These are phyloP conservation scores for Neoboletus subvelutipes DNA, from an alignment of 768 basidiomycete genomes.

Conservation along the genomic window DNA sequence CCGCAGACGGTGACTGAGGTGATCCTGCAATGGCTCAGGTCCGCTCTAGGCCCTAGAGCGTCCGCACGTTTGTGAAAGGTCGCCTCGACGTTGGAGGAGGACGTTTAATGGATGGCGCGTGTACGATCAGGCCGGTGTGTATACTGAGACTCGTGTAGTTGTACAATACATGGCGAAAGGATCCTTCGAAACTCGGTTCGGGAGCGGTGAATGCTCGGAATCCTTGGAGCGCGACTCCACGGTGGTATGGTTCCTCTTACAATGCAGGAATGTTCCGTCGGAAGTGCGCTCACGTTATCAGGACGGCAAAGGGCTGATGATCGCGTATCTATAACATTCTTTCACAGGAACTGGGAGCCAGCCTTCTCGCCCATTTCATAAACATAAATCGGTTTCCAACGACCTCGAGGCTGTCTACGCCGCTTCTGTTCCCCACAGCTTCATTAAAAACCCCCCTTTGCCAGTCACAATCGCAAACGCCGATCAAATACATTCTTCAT, in stretches of 20 bases:
- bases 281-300: not conserved
- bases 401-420: not conserved
- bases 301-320: not conserved
- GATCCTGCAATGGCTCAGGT: conserved; percentile 47
- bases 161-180: not conserved
- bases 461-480: not conserved
- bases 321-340: no score
- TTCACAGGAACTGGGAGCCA: not conserved
- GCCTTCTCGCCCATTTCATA: no score
- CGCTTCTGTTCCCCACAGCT: not conserved
- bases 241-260: not conserved
- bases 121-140: not conserved
- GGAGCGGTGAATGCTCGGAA: not conserved
- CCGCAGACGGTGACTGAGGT: conserved; percentile 51
- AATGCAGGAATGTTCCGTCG: not conserved
- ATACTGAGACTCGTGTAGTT: not conserved
- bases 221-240: not conserved
- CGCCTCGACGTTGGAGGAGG: not conserved
- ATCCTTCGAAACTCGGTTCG: not conserved
- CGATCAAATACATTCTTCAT: not conserved
- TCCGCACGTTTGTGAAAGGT: conserved; percentile 9
- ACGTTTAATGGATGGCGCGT: not conserved
- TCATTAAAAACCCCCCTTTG: not conserved
- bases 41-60: conserved; percentile 1
- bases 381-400: not conserved